Base-by-base conservation (phyloP, 73 alveolate genomes). In the Strombidium stylifer region DNA sequence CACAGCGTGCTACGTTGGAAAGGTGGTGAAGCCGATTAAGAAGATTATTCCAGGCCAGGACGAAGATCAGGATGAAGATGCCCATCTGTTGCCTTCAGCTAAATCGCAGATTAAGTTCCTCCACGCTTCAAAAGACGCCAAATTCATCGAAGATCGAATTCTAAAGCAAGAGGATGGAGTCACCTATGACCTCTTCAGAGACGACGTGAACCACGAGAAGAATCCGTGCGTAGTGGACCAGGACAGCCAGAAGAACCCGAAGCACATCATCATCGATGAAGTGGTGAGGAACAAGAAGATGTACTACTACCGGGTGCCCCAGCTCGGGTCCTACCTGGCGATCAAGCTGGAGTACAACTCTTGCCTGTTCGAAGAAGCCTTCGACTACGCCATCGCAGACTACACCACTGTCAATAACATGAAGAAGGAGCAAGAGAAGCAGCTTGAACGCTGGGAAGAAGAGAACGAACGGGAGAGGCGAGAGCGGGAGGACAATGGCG, bases 1-100 rank as follows among this genome's bases (percentile, higher is more conserved):
- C 44, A 92, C 99, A 26, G 99, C 98, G 30, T 96, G 87, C 15
- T 94, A 94, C 57, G 73, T 94, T 21, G 99, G 98, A 10, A 50
- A 82, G 32, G 71, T 82, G 19, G 97, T 92, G 21, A 64, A 50
- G 70, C 91, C 85, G 50, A 66, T 70, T 66, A 77, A 65, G 37
- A 71, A 64, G 64, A 90, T 90, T 15, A 67, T 15, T 14, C 93
- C 73, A 42, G 90, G 46, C 2, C 98, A 94, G 69, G n/a, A n/a
- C n/a, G n/a, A n/a, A n/a, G n/a, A n/a, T n/a, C n/a, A n/a, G n/a
- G 97, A 90, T 58, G 97, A 89, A 34, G 73, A 86, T 48, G 98
- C 98, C 10, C 99, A 94, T 60, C 64, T 82, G 7, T 95, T 92
- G 70, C 72, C 80, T 0, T 89, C 81, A 18, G 80, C 90, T 8